Evolutionary conservation across 495 filamentous ascomycete species (phyloP), one percentile per base, ranked within the genome.

Genomic region (Daldinia decipiens): DNA sequence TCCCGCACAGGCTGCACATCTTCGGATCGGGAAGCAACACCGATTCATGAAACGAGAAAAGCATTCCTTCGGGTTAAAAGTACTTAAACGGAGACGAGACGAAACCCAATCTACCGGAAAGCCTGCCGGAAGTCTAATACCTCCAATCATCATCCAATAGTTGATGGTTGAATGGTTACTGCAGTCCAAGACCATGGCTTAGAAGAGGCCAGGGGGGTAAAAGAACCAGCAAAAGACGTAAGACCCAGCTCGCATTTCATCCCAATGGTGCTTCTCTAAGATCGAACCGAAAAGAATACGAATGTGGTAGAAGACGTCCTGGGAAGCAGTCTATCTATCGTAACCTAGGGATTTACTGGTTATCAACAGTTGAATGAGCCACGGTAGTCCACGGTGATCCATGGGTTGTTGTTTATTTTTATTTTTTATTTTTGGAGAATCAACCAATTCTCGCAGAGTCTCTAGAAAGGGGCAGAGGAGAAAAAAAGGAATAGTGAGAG

Each of bases 31-130:
- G 65, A 73, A 69, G 56, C 65, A 73, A 61, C 21, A 55, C 70
- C 70, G 70, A 69, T 68, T 73, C 47, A 62, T 73, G 70, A 73
- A 73, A 73, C 70, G 51, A 66, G 61, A 68, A 43, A 62, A 58
- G 65, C 36, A 66, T 73, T 73, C 70, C 70, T 69, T 69, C 70
- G 65, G 70, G 70, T 62, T 45, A 69, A 66, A 66, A 65, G 47
- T 62, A 60, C 65, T 65, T 57, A 73, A 73, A 73, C 65, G 61
- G 67, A 69, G 70, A 59, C 70, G 62, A 68, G 65, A 73, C 70
- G 65, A 70, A 65, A 70, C 61, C 61, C 29, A 65, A 43, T 70
- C 56, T 54, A 73, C 70, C 65, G 65, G 70, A 73, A 66, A 58
- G 43, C 65, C 38, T 45, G 57, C 65, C 70, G 70, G 70, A 59